phyloP scores from a whole-genome alignment of 2,329 filamentous ascomycete genomes.

The Lachnellula hyalina region DNA sequence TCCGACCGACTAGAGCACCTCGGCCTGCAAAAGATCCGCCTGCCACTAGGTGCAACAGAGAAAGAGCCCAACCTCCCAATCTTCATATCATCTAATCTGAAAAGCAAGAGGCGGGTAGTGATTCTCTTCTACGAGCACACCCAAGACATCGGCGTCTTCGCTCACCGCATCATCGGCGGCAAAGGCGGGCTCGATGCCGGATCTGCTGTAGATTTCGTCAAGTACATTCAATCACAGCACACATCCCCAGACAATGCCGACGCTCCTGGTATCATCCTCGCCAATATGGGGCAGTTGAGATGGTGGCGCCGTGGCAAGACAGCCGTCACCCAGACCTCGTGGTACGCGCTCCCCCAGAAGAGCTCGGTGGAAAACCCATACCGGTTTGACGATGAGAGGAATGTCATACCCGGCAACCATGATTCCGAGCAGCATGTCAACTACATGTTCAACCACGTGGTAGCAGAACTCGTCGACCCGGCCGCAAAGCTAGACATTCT shows the following conservation, averaged over 20 bases:
- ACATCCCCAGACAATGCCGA: slow-evolving; percentile 19
- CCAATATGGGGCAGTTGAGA: slow-evolving; percentile 71
- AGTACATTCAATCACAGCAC: slow-evolving; percentile 33
- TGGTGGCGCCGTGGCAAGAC: slow-evolving; percentile 65
- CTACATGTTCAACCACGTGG: slow-evolving; percentile 60
- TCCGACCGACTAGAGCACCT: slow-evolving; percentile 54
- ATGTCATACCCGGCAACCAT: slow-evolving; percentile 58
- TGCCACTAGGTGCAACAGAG: slow-evolving; percentile 51
- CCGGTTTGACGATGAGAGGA: slow-evolving; percentile 47
- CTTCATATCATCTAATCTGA: slow-evolving; percentile 54
- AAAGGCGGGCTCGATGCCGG: slow-evolving; percentile 63
- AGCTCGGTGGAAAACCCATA: slow-evolving; percentile 56
- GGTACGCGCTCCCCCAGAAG: slow-evolving; percentile 53
- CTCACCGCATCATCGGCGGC: slow-evolving; percentile 61
- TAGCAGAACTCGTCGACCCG: slow-evolving; percentile 43
- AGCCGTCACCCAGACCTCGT: slow-evolving; percentile 53
- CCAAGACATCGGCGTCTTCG: slow-evolving; percentile 71
- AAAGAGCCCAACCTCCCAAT: slow-evolving; percentile 62
- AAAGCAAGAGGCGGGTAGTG: slow-evolving; percentile 56
- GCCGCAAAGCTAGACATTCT: slow-evolving; percentile 63
- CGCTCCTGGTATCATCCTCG: slow-evolving; percentile 60
- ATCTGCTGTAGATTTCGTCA: slow-evolving; percentile 61
- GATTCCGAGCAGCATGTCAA: slow-evolving; percentile 55
- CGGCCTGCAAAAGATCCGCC: slow-evolving; percentile 52
- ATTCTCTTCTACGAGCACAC: slow-evolving; percentile 67